These are phyloP conservation scores for Phoenix roebelenii DNA, from an alignment of 176 grass and related monocot genomes.

Conservation along the genomic window DNA sequence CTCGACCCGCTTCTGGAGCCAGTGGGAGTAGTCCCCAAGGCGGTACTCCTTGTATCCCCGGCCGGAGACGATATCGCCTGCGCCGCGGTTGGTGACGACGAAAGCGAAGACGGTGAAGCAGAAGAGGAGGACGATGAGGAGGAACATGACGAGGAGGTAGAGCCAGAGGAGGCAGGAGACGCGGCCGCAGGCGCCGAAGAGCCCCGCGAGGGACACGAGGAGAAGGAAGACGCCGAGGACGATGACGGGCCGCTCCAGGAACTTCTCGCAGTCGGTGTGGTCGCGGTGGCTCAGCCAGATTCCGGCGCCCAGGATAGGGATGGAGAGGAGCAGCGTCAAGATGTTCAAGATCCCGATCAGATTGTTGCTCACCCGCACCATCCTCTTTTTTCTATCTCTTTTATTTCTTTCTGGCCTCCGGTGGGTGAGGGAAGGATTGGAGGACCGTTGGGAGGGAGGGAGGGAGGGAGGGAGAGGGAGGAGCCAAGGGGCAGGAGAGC, in stretches of 20 bases:
- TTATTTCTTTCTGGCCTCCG: not conserved
- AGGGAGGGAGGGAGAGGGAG: no score
- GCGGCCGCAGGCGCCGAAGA: slow-evolving; percentile 56
- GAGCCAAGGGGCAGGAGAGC: no score
- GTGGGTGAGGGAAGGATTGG: no score
- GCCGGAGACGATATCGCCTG: slow-evolving; percentile 39
- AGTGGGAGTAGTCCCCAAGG: slow-evolving; percentile 77
- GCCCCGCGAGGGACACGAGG: slow-evolving; percentile 45
- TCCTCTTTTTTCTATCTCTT: not conserved
- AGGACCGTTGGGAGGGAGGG: no score
- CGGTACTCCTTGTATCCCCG: slow-evolving; percentile 77
- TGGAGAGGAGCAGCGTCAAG: slow-evolving; percentile 36
- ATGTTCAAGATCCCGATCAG: slow-evolving; percentile 64
- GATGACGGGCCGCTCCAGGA: slow-evolving; percentile 55
- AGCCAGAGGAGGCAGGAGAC: slow-evolving; percentile 77
- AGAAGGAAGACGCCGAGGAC: slow-evolving; percentile 57
- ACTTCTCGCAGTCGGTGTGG: slow-evolving; percentile 75
- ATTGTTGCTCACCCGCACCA: slow-evolving; percentile 66
- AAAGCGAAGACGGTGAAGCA: slow-evolving; percentile 78
- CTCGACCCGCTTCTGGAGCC: slow-evolving; percentile 74
- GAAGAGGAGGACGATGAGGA: slow-evolving; percentile 64
- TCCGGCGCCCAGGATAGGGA: slow-evolving; percentile 48
- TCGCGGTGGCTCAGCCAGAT: slow-evolving; percentile 66
- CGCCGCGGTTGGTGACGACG: slow-evolving; percentile 72
- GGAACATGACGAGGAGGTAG: slow-evolving; percentile 80